Base-by-base conservation (phyloP, 495 filamentous ascomycete genomes). In the Neurospora sp. region DNA sequence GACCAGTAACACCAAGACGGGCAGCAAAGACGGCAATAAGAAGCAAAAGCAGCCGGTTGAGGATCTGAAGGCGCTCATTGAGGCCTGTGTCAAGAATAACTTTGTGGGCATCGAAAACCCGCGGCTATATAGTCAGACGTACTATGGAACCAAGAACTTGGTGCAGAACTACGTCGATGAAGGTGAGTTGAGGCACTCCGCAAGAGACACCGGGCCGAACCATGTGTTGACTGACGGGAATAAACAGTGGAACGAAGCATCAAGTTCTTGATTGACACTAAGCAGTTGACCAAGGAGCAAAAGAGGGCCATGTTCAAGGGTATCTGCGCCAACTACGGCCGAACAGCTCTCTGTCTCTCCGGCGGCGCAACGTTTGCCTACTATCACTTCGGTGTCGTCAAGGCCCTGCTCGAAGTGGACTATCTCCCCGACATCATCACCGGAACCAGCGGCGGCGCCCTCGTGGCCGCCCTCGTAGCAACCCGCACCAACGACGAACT, bases 281-380 rank as follows among this genome's bases (percentile, higher is more conserved):
- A 87, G 7, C 86, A 89, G 75, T 82, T 97, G 38, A 82, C 83
- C n/a, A 79, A 83, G 41, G 90, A 92, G 18, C 89, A 91, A 77
- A 98, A 98, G 81, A 88, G 92, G 48, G 82, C 83, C n/a, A 82
- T 97, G 73, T 96, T 96, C 84, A 96, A 93, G 78, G 91, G 96
- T 68, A 84, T 98, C 38, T 88, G 92, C 76, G 93, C 92, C 48
- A 98, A 98, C 79, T 97, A 90, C 76, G 96, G 96, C 22, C 91
- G 94, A 22, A 97, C 95, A 14, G 96, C 96, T 0, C 84, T 99
- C 12, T 98, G 95, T 80, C 84, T 98, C 5, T 96, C 93, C 10
- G 96, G 96, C 1, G 96, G 96, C n/a, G 96, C 95, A 8, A 91
- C 91, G 4, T 98, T 98, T 83, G 94, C 96, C 31, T 99, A 97